Base-by-base conservation (phyloP, 2,329 filamentous ascomycete genomes). In the Furcasterigmium furcatum region DNA sequence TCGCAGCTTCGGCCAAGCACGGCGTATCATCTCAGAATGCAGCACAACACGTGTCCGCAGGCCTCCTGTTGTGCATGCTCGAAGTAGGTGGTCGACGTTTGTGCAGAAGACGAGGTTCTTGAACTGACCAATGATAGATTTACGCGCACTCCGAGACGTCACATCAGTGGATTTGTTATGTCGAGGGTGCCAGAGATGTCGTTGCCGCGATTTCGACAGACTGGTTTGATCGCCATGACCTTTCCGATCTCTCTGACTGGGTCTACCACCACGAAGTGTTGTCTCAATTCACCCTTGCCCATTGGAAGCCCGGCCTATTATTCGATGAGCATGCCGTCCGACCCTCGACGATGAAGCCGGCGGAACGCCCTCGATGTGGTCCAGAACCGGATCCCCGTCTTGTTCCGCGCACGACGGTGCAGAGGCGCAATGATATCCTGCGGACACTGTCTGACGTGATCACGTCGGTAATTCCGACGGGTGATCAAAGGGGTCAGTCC, bases 11-110 rank as follows among this genome's bases (percentile, higher is more conserved):
- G 10, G 51, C 57, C 7, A 46, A 52, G 8, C 46, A 46, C 22
- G 53, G 41, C 4, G 45, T 52, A 4, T 22, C 44, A 3, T n/a
- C 43, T 2, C 50, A 52, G 18, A 50, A 41, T 19, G 57, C 58
- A 10, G 43, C 55, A 16, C 60, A 58, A 16, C 61, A 62, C 34
- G 48, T 61, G 9, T 58, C 59, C 13, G 50, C 60, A 3, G 58
- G 51, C n/a, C 62, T 64, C 59, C 43, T 61, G 7, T 47, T 64
- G 2, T 56, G 55, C 22, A 48, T 53, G 3, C 60, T 59, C 27
- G 61, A 64, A 50, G 59, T 60, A 19, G 36, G 52, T 46, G n/a
- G n/a, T n/a, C 13, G n/a, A 14, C 7, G 10, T 1, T 16, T 36
- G n/a, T 36, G n/a, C 12, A 7, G 20, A 12, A n/a, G n/a, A n/a